A percentile compares a stretch with the other conserved stretches of the same genome.
Conservation (phyloP, 768 basidiomycete species). For the Xerocomellus intermedius region DNA sequence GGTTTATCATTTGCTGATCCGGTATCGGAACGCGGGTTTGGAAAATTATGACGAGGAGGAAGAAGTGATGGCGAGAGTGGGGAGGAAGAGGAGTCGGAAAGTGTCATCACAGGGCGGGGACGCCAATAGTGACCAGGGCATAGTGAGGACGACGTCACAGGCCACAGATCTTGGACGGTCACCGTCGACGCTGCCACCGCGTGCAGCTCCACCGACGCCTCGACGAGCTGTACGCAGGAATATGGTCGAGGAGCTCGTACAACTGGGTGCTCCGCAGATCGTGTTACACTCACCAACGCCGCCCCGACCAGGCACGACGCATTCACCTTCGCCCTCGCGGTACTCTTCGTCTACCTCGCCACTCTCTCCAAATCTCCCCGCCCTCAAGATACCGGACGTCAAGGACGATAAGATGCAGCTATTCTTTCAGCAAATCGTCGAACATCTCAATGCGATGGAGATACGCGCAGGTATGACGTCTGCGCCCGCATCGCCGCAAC, state of each 20-base stretch:
- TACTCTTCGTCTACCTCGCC: constrained; percentile 30
- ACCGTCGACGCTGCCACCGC: constrained; percentile 46
- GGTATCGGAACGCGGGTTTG: constrained; percentile 73
- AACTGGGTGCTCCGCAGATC: constrained; percentile 23
- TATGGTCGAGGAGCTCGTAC: constrained; percentile 17
- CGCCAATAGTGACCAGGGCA: constrained; percentile 20
- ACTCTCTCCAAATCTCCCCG: constrained; percentile 40
- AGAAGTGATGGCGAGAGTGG: constrained; percentile 36
- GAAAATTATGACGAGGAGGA: constrained; percentile 77
- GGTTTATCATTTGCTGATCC: constrained; percentile 86
- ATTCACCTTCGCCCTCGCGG: constrained; percentile 26
- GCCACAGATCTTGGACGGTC: constrained; percentile 29
- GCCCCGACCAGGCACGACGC: constrained; percentile 16
- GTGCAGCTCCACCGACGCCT: constrained; percentile 61
- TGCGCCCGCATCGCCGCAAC: constrained; percentile 15
- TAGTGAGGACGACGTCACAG: constrained; percentile 25
- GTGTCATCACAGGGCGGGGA: constrained; percentile 29
- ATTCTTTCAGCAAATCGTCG: constrained; percentile 84
- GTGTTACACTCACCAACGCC: constrained; percentile 28
- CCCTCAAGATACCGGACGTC: constrained; percentile 62
- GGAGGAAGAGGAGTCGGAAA: constrained; percentile 36
- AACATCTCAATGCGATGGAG: constrained; percentile 75
- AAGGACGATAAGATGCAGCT: constrained; percentile 75
- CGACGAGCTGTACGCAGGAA: constrained; percentile 45
- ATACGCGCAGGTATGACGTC: constrained; percentile 39